These are phyloP conservation scores for Hypoxylon sp. DNA, from an alignment of 2,329 filamentous ascomycete genomes.

Conservation along the genomic window DNA sequence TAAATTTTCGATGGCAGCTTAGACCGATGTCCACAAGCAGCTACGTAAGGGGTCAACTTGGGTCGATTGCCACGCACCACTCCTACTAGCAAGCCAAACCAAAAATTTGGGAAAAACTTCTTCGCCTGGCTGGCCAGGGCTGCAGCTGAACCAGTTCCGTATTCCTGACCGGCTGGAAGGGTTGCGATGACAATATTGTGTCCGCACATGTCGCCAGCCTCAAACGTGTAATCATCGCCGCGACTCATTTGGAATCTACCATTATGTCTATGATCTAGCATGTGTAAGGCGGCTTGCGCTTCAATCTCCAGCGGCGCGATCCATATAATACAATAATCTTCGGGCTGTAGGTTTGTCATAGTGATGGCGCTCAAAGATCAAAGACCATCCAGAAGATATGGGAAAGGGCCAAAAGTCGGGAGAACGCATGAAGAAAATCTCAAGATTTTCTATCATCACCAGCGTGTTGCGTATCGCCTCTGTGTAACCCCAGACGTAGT, in stretches of 20 bases:
- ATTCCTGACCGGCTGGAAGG: constrained; percentile 55
- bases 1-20: neutral
- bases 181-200: constrained; percentile 57
- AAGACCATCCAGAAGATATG: neutral
- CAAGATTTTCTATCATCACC: neutral
- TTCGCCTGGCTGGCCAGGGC: constrained; percentile 56
- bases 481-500: too few relatives aligned
- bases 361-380: neutral
- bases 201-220: constrained; percentile 55
- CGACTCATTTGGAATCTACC: constrained; percentile 52
- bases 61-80: constrained; percentile 44
- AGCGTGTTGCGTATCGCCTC: too few relatives aligned
- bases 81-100: constrained; percentile 57
- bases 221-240: constrained; percentile 57
- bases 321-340: constrained; percentile 56
- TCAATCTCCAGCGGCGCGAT: constrained; percentile 58
- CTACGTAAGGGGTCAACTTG: neutral
- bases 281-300: constrained; percentile 53
- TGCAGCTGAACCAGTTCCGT: constrained; percentile 55
- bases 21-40: neutral
- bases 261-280: constrained; percentile 55
- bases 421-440: neutral
- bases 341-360: constrained; percentile 25
- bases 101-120: constrained; percentile 55
- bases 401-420: neutral